phyloP scores from a whole-genome alignment of 2,329 filamentous ascomycete genomes.

The Raffaelea albimanens region DNA sequence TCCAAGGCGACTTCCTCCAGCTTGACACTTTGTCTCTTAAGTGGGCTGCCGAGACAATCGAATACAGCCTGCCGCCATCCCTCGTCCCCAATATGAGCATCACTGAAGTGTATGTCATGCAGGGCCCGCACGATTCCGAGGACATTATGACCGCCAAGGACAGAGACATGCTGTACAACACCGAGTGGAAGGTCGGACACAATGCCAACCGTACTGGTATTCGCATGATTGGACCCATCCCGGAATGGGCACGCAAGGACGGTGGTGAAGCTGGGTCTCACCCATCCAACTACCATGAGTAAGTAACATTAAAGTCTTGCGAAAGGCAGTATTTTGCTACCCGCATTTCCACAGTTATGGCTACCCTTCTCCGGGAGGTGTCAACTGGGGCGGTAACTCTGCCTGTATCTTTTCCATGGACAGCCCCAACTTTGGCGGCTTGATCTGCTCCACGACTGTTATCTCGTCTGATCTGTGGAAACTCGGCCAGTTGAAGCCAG shows the following conservation, averaged over 20 bases:
- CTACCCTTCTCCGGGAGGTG: conserved; percentile 13
- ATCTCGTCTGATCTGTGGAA: conserved; percentile 25
- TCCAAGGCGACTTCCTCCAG: conserved; percentile 41
- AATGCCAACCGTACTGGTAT: conserved; percentile 5
- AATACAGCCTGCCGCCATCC: background rate
- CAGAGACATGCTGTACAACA: background rate
- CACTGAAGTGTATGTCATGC: conserved; percentile 17
- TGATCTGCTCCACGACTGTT: conserved; percentile 20
- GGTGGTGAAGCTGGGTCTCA: conserved; percentile 8
- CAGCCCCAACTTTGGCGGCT: conserved; percentile 23
- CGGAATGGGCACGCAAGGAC: conserved; percentile 2
- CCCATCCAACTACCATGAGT: conserved; percentile 6
- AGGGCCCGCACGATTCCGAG: conserved; percentile 22
- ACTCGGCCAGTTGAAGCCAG: conserved; percentile 24
- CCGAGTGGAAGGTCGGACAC: conserved; percentile 4
- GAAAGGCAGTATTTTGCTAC: no score
- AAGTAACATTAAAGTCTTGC: no score
- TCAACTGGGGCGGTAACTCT: conserved; percentile 26
- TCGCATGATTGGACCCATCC: conserved; percentile 3
- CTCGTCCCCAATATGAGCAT: background rate
- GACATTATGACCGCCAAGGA: conserved; percentile 18
- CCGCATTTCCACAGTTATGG: background rate
- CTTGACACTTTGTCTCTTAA: conserved; percentile 21
- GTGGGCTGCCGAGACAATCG: background rate
- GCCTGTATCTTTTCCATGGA: conserved; percentile 24